A percentile compares a stretch with the other conserved stretches of the same genome.
Evolutionary conservation across 228 moss, liverwort and hornwort species (phyloP).

Genomic region (Sphagnum magellanicum): DNA sequence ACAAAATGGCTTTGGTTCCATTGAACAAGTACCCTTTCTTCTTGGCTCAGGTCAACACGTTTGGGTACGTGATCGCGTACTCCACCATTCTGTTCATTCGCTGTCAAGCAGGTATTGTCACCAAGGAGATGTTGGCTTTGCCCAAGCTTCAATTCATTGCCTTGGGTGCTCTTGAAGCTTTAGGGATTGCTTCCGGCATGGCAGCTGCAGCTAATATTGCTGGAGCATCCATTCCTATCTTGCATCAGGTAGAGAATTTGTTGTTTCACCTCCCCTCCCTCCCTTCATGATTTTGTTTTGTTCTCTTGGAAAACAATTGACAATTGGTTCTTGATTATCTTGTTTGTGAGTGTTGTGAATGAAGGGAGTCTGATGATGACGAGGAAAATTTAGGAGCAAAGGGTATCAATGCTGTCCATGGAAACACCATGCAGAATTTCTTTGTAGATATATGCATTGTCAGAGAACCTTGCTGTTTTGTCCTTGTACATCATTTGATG

Average conservation of each 20-base stretch:
- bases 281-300: too few relatives aligned
- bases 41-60: slow-evolving; percentile 47
- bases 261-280: not conserved
- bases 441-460: slow-evolving; percentile 18
- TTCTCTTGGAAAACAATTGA: slow-evolving; percentile 7
- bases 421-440: not conserved
- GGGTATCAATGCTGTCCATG: not conserved
- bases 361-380: too few relatives aligned
- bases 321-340: too few relatives aligned
- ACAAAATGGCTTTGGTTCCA: slow-evolving; percentile 67
- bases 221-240: slow-evolving; percentile 50
- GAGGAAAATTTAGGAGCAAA: too few relatives aligned
- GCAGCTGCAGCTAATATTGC: slow-evolving; percentile 45
- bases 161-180: slow-evolving; percentile 45
- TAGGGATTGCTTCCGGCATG: slow-evolving; percentile 48
- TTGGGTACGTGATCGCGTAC: slow-evolving; percentile 64
- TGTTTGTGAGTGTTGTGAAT: too few relatives aligned
- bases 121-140: slow-evolving; percentile 45
- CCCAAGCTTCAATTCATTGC: slow-evolving; percentile 35
- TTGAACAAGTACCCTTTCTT: slow-evolving; percentile 58
- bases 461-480: not conserved
- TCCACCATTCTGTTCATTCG: slow-evolving; percentile 39
- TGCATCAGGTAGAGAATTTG: slow-evolving; percentile 36
- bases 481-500: not conserved
- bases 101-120: slow-evolving; percentile 49